Evolutionary conservation across 176 grass and related monocot genomes (phyloP), one percentile per base, ranked within the genome.

Genomic region (Avena sativa): DNA sequence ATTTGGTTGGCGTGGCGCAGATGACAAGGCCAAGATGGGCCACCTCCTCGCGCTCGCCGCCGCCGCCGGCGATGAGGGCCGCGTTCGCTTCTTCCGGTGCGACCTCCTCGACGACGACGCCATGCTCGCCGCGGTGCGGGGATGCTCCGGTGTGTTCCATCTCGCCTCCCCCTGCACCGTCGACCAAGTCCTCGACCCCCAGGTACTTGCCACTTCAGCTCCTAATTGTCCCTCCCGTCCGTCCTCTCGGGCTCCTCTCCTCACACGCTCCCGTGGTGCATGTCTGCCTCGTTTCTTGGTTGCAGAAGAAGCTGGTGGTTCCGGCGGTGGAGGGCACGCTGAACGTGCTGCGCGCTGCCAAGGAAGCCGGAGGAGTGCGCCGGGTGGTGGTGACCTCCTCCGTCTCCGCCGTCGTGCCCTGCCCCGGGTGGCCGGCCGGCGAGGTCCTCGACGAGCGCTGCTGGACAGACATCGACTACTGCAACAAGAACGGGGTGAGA

Each of bases 341-440:
- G 32, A 95, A 95, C 88, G 91, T 93, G 44, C 91, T 98, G 38
- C 91, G 81, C 68, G 91, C 91, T 21, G 89, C 95, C 36, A 93
- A 89, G 86, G 89, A 95, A 0, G 51, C 79, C 20, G 86, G 76
- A 2, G 83, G 91, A 8, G 89, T 93, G 67, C 87, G 84, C 28
- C 87, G 93, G 44, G 95, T 95, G 44, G 95, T 98, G 67, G 58
- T 95, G 9, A 95, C 95, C 1, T 98, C 95, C 13, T 98, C 95
- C 19, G 83, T 89, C 76, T 90, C 93, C 0, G 87, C 93, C 79
- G 70, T 91, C 61, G 23, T 98, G 40, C 93, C 95, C 17, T 84
- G 61, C 84, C 91, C 80, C 0, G 59, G 76, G 25, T 95, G 95
- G 93, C 93, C 95, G 40, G 93, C 93, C 11, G 91, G 84, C 55